Evolutionary conservation across 2,329 filamentous ascomycete genomes (phyloP).

Genomic region (Botrytis aclada): DNA sequence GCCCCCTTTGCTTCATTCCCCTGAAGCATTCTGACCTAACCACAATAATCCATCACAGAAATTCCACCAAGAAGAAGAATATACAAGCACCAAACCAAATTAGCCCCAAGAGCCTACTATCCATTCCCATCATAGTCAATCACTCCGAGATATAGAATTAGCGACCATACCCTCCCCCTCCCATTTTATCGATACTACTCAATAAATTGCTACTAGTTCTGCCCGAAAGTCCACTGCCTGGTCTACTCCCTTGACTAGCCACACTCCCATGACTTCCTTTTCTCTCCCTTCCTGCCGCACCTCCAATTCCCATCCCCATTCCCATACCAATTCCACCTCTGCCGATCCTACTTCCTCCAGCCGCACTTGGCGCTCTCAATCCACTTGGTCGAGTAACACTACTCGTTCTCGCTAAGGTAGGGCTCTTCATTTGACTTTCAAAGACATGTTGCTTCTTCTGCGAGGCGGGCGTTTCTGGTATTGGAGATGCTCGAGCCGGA

Average conservation of each 20-base stretch:
- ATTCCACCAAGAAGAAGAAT: constrained; percentile 15
- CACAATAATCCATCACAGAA: constrained; percentile 1
- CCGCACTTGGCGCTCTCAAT: constrained; percentile 55
- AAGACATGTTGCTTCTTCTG: constrained; percentile 19
- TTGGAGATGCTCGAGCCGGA: constrained; percentile 24
- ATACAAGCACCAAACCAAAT: constrained; percentile 18
- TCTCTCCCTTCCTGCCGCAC: constrained; percentile 7
- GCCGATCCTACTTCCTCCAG: constrained; percentile 47
- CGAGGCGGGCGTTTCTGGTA: constrained; percentile 27
- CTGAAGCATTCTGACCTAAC: not conserved
- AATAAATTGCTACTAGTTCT: constrained; percentile 67
- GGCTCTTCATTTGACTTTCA: constrained; percentile 29
- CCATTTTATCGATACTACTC: constrained; percentile 87
- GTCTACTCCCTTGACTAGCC: constrained; percentile 29
- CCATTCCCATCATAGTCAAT: not conserved
- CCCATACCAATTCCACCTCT: constrained; percentile 31
- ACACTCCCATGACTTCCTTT: constrained; percentile 41
- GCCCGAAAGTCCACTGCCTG: constrained; percentile 34
- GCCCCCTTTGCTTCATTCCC: not conserved
- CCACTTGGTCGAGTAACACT: constrained; percentile 56
- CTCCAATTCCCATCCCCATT: not conserved
- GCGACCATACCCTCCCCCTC: constrained; percentile 42
- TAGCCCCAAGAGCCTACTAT: not conserved
- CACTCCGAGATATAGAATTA: not conserved
- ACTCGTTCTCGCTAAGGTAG: constrained; percentile 45